Conservation (phyloP, 768 basidiomycete species). For the Melanogaster broomeanus region DNA sequence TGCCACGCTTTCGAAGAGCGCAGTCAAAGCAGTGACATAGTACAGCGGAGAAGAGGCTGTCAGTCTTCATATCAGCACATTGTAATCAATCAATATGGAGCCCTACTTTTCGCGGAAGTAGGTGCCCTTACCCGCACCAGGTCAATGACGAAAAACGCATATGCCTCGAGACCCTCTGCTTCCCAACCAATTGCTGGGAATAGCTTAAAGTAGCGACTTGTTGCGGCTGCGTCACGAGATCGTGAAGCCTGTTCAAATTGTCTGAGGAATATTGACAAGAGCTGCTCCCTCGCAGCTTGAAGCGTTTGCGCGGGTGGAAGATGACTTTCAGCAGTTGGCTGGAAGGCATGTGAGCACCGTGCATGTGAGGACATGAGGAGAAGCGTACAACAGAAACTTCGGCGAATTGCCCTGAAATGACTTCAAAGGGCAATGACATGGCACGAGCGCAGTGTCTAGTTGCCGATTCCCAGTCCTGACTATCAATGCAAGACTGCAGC, state of each 20-base stretch:
- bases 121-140: slow-evolving; percentile 80
- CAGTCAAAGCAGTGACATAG: slow-evolving; percentile 86
- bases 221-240: slow-evolving; percentile 80
- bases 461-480: slow-evolving; percentile 94
- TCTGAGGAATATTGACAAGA: slow-evolving; percentile 75
- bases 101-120: slow-evolving; percentile 77
- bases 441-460: slow-evolving; percentile 89
- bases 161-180: slow-evolving; percentile 85
- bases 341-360: background rate
- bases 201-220: slow-evolving; percentile 93
- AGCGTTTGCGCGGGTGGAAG: slow-evolving; percentile 85
- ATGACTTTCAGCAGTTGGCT: slow-evolving; percentile 92
- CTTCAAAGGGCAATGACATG: slow-evolving; percentile 77
- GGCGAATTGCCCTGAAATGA: slow-evolving; percentile 84
- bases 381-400: slow-evolving; percentile 81
- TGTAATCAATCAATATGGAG: slow-evolving; percentile 7
- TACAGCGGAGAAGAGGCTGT: slow-evolving; percentile 90
- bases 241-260: slow-evolving; percentile 83
- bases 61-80: slow-evolving; percentile 4
- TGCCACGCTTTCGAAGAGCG: slow-evolving; percentile 93
- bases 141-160: slow-evolving; percentile 91
- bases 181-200: slow-evolving; percentile 97
- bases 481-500: slow-evolving; percentile 63
- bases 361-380: background rate
- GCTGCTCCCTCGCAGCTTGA: slow-evolving; percentile 66